Evolutionary conservation across 805 yeast genomes (phyloP).

Genomic region (Schizosaccharomyces japonicus): DNA sequence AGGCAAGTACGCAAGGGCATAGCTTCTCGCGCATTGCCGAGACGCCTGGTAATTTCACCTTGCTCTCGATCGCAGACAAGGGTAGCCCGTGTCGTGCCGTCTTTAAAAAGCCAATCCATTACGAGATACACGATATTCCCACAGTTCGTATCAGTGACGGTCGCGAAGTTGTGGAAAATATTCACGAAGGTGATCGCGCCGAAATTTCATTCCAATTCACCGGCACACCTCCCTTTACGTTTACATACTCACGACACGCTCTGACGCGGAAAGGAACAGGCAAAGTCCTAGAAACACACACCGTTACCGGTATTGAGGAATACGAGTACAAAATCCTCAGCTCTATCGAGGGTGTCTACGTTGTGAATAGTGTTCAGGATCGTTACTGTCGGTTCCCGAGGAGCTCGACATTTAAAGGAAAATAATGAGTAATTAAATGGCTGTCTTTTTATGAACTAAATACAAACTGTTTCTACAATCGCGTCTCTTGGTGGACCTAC

Average conservation of each 20-base stretch:
- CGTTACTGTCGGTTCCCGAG: conserved; percentile 33
- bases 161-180: conserved; percentile 48
- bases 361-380: conserved; percentile 75
- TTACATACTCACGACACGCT: conserved; percentile 59
- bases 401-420: too few species aligned
- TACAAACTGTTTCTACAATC: too few species aligned
- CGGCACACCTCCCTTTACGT: conserved; percentile 76
- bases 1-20: conserved; percentile 26
- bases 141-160: conserved; percentile 72
- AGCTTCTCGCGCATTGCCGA: conserved; percentile 52
- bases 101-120: conserved; percentile 24
- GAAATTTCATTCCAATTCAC: conserved; percentile 60
- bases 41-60: conserved; percentile 49
- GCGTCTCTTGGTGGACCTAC: too few species aligned
- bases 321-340: conserved; percentile 50
- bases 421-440: too few species aligned
- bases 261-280: conserved; percentile 15
- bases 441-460: too few species aligned
- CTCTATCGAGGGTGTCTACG: conserved; percentile 77
- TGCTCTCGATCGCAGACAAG: conserved; percentile 50
- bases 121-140: conserved; percentile 33
- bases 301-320: conserved; percentile 37
- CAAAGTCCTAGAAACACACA: conserved; percentile 30
- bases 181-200: conserved; percentile 86
- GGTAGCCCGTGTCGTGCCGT: conserved; percentile 22